Percentiles rank a stretch among this genome's conserved stretches.
phyloP scores from a whole-genome alignment of 148 eudicot genomes.

The Silene conica region DNA sequence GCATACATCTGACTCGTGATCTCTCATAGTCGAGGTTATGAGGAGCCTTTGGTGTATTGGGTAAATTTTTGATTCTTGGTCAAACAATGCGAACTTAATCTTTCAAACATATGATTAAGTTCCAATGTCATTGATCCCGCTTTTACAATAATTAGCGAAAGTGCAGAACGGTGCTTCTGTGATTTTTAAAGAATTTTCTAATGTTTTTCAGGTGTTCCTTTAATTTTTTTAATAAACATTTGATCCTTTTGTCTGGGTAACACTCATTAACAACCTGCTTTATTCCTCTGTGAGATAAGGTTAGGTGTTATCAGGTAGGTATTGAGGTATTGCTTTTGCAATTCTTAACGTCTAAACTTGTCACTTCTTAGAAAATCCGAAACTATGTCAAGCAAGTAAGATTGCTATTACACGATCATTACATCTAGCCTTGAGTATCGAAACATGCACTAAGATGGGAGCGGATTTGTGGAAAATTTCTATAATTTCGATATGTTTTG shows the following conservation, averaged over 20 bases:
- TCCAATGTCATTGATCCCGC: background rate
- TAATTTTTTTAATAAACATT: background rate
- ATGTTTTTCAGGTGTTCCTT: slow-evolving; percentile 4
- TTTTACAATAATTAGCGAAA: slow-evolving; percentile 1
- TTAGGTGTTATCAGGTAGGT: slow-evolving; percentile 6
- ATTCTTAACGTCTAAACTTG: slow-evolving; percentile 5
- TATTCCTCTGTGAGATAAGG: slow-evolving; percentile 5
- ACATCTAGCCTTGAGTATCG: background rate
- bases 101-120: background rate
- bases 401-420: background rate
- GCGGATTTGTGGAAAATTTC: background rate
- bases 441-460: background rate
- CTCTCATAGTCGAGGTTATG: background rate
- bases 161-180: background rate
- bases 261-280: background rate
- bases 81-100: background rate
- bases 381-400: background rate
- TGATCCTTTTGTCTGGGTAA: slow-evolving; percentile 1
- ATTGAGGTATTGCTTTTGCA: background rate
- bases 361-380: slow-evolving; percentile 15
- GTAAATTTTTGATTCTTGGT: background rate
- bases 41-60: background rate
- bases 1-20: background rate
- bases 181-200: background rate
- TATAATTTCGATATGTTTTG: background rate